These are phyloP conservation scores for Ogataea nakhonphanomensis DNA, from an alignment of 805 yeast genomes.

Conservation along the genomic window DNA sequence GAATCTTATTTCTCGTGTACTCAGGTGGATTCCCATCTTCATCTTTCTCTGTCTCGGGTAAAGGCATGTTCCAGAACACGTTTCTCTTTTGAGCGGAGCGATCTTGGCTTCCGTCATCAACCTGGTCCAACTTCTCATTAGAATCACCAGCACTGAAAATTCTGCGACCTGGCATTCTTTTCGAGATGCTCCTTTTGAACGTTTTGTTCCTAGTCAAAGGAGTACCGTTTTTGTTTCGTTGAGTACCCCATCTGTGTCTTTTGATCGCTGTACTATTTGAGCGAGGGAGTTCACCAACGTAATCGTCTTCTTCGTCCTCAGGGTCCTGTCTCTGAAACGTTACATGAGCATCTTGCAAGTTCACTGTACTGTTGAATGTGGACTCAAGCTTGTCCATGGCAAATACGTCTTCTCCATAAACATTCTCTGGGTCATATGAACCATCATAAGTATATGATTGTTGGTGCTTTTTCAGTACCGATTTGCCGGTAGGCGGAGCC, in stretches of 20 bases:
- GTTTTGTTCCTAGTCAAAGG: slow-evolving; percentile 63
- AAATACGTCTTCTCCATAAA: slow-evolving; percentile 7
- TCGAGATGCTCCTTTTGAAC: slow-evolving; percentile 27
- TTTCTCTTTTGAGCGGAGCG: slow-evolving; percentile 37
- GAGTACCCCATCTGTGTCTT: slow-evolving; percentile 89
- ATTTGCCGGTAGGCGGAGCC: slow-evolving; percentile 11
- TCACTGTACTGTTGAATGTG: slow-evolving; percentile 12
- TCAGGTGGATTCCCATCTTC: slow-evolving; percentile 50
- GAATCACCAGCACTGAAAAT: slow-evolving; percentile 24
- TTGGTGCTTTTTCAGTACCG: slow-evolving; percentile 8
- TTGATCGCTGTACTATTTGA: slow-evolving; percentile 56
- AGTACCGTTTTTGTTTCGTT: slow-evolving; percentile 66
- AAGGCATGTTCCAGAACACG: slow-evolving; percentile 54
- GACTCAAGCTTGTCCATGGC: slow-evolving; percentile 24
- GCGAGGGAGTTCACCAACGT: slow-evolving; percentile 21
- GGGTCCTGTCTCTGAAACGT: slow-evolving; percentile 15
- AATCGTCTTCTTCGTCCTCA: slow-evolving; percentile 22
- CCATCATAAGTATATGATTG: slow-evolving; percentile 3
- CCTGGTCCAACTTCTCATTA: slow-evolving; percentile 30
- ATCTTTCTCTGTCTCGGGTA: slow-evolving; percentile 58
- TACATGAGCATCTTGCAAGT: slow-evolving; percentile 22
- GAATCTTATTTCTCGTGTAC: slow-evolving; percentile 87
- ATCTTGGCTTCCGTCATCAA: slow-evolving; percentile 29
- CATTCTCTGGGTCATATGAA: slow-evolving; percentile 2
- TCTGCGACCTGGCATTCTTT: slow-evolving; percentile 20